Evolutionary conservation across 78 protist species (phyloP), one percentile per base, ranked within the genome.

Genomic region (Abeoforma whisleri): DNA sequence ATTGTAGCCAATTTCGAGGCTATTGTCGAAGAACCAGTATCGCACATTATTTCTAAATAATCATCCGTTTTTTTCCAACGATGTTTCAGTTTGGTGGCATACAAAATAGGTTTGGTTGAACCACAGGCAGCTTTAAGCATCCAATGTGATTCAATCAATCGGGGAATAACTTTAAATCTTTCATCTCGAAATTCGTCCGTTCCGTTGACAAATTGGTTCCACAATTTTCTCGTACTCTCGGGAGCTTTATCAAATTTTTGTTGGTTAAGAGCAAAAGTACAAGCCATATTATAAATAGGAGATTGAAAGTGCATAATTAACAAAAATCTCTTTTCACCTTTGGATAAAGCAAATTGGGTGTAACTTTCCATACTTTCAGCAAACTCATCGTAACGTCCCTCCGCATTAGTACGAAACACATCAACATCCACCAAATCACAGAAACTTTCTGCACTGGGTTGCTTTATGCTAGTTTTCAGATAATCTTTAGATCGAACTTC

Each of bases 21-120:
- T 16, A 72, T 34, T 35, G 35, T 72, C 2, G 76, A 72, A 35
- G 76, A 72, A 37, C 32, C 12, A 25, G 85, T 81, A 70, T 81
- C 85, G 40, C 85, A 81, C 36, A 33, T 81, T 0, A 81, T 81
- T 37, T 81, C 85, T 36, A 81, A 8, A 37, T 39, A 81, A n/a
- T 32, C 16, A 12, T 81, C 85, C 39, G 85, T 81, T 48, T n/a
- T 81, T 35, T 48, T 33, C 36, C 70, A 81, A 34, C 85, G 36
- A 37, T 81, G 85, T 30, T 69, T 81, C 32, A 81, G 85, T 12
- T 81, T 81, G 19, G 85, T 81, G 85, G 85, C 85, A 0, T 38
- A 81, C 22, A 81, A 8, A 28, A 81, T 48, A 12, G 85, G 85
- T 30, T 81, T 34, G 28, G 76, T 69, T 30, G 57, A 19, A 22